Conservation (phyloP, 2,329 filamentous ascomycete species). For the Graphilbum sp. region DNA sequence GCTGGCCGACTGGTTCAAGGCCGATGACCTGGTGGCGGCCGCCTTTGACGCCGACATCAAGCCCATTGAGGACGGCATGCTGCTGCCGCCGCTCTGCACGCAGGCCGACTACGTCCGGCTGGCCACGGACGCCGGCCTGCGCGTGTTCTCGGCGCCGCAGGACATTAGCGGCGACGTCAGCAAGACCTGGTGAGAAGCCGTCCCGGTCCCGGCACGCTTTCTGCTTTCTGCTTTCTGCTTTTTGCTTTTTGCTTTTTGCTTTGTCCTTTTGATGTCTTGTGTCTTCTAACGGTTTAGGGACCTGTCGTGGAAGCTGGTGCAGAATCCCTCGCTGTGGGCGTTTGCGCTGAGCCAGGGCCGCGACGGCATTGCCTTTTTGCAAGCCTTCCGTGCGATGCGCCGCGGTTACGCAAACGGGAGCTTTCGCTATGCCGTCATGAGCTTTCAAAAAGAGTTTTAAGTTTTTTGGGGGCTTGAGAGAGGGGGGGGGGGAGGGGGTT, state of each 20-base stretch:
- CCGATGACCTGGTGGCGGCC: slow-evolving; percentile 25
- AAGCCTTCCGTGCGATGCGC: slow-evolving; percentile 44
- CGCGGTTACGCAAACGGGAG: slow-evolving; percentile 40
- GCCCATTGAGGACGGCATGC: slow-evolving; percentile 46
- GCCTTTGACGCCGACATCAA: slow-evolving; percentile 35
- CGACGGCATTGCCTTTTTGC: slow-evolving; percentile 42
- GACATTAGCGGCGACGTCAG: slow-evolving; percentile 42
- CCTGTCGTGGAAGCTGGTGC: slow-evolving; percentile 43
- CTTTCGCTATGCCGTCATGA: slow-evolving; percentile 42
- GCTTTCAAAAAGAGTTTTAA: slow-evolving; percentile 32
- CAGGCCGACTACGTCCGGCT: slow-evolving; percentile 34
- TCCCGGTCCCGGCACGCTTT: too few species aligned
- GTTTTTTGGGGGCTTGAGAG: neutral
- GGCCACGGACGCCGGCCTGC: slow-evolving; percentile 31
- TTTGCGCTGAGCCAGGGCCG: slow-evolving; percentile 43
- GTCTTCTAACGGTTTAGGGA: slow-evolving; percentile 26
- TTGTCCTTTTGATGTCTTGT: neutral
- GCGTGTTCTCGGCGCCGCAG: slow-evolving; percentile 27
- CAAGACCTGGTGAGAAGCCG: slow-evolving; percentile 35
- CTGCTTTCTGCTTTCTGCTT: too few species aligned
- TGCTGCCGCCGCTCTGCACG: slow-evolving; percentile 39
- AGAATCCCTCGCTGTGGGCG: slow-evolving; percentile 43
- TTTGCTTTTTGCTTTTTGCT: neutral
- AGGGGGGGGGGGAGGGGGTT: neutral
- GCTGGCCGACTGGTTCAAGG: slow-evolving; percentile 46